phyloP scores from a whole-genome alignment of 2,329 filamentous ascomycete genomes.

The Trichoderma sp. region DNA sequence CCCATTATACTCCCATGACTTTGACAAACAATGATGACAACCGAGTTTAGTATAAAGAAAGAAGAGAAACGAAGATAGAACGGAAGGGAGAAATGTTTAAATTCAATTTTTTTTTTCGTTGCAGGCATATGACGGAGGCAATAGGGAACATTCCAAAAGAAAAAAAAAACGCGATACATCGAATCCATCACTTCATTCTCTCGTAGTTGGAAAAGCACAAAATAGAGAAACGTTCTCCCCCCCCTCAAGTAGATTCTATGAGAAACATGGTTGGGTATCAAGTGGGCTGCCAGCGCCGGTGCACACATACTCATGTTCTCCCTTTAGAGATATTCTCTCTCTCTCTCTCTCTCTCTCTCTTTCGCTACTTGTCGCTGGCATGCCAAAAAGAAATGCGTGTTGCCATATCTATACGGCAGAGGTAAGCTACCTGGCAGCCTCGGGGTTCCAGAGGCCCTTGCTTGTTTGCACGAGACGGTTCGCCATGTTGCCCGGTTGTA shows the following conservation, averaged over 20 bases:
- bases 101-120: neutral
- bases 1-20: neutral
- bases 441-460: slow-evolving; percentile 61
- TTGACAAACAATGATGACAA: neutral
- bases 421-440: slow-evolving; percentile 27
- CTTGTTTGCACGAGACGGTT: slow-evolving; percentile 64
- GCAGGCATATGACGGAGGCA: neutral
- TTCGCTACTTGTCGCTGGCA: neutral
- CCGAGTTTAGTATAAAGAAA: neutral
- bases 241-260: neutral
- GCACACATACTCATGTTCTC: neutral
- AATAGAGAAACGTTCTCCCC: neutral
- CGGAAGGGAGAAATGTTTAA: neutral
- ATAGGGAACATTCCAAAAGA: neutral
- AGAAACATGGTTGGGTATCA: neutral
- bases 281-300: slow-evolving; percentile 23
- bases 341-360: neutral
- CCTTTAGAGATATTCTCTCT: neutral
- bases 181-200: neutral
- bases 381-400: neutral
- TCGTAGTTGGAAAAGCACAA: neutral
- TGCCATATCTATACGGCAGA: neutral
- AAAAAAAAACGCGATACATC: neutral
- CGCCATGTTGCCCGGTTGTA: slow-evolving; percentile 57
- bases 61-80: no score